Conservation (phyloP, 495 filamentous ascomycete genomes). For the Neurospora sp. region DNA sequence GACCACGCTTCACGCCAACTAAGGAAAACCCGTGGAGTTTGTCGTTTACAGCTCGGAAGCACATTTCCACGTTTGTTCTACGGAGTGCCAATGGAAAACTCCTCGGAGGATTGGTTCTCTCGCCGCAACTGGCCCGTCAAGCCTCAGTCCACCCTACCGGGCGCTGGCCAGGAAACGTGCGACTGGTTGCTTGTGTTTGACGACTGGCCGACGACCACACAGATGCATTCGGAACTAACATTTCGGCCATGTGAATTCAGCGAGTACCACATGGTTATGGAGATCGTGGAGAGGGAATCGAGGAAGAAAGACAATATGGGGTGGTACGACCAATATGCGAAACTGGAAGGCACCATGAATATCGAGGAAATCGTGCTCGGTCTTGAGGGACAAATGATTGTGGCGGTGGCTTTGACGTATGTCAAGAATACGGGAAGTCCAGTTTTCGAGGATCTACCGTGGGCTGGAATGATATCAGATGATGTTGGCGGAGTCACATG, state of each 20-base stretch:
- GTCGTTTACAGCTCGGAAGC: constrained; percentile 48
- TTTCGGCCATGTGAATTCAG: constrained; percentile 41
- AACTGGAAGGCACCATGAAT: constrained; percentile 32
- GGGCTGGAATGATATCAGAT: constrained; percentile 43
- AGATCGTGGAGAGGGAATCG: constrained; percentile 41
- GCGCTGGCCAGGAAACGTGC: constrained; percentile 38
- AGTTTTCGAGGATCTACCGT: constrained; percentile 47
- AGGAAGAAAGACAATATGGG: constrained; percentile 33
- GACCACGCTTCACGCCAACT: constrained; percentile 43
- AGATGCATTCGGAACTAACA: constrained; percentile 24
- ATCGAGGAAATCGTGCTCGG: constrained; percentile 43
- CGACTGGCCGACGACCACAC: constrained; percentile 35
- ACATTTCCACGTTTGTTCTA: constrained; percentile 52
- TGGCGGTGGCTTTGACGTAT: constrained; percentile 49
- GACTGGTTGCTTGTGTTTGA: constrained; percentile 47
- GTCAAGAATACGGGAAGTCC: constrained; percentile 40
- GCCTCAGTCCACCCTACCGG: constrained; percentile 24
- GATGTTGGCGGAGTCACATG: constrained; percentile 52
- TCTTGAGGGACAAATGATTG: constrained; percentile 32
- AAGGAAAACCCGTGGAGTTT: constrained; percentile 42
- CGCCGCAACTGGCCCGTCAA: constrained; percentile 47
- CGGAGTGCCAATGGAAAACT: constrained; percentile 39
- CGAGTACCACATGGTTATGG: constrained; percentile 43
- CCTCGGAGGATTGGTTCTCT: constrained; percentile 46
- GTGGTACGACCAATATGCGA: constrained; percentile 48